Evolutionary conservation across 176 grass and related monocot genomes (phyloP).

Genomic region (Aegilops tauschii): DNA sequence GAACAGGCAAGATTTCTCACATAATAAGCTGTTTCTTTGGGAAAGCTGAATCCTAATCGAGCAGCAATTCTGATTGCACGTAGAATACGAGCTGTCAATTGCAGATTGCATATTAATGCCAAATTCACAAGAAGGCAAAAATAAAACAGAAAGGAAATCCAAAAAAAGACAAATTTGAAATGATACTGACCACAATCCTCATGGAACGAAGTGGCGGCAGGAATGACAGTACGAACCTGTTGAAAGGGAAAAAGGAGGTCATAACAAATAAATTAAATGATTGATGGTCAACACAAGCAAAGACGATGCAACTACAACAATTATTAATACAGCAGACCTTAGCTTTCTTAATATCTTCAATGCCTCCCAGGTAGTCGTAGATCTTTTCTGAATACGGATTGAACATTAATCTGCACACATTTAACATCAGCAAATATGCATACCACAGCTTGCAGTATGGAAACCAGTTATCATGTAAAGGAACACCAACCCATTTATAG

Average conservation of each 20-base stretch:
- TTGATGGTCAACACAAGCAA: conserved; percentile 22
- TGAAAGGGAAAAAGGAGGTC: conserved; percentile 10
- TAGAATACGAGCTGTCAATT: conserved; percentile 93
- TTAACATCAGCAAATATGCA: conserved; percentile 5
- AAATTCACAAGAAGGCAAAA: conserved; percentile 20
- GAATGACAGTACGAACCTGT: conserved; percentile 86
- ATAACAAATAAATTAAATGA: conserved; percentile 9
- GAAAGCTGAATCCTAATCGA: conserved; percentile 88
- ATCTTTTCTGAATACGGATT: conserved; percentile 86
- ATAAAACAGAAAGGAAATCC: background rate
- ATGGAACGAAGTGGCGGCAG: conserved; percentile 69
- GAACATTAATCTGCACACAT: conserved; percentile 81
- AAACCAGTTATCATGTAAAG: conserved; percentile 1
- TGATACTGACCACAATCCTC: conserved; percentile 84
- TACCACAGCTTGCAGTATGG: conserved; percentile 5
- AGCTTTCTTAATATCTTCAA: conserved; percentile 86
- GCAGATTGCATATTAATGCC: conserved; percentile 37
- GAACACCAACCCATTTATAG: conserved; percentile 77
- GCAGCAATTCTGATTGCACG: conserved; percentile 99
- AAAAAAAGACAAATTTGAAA: conserved; percentile 3
- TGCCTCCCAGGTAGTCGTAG: conserved; percentile 94
- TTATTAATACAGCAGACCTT: conserved; percentile 56
- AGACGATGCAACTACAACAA: conserved; percentile 14
- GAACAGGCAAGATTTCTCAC: conserved; percentile 78
- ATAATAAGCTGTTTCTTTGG: conserved; percentile 92